These are phyloP conservation scores for Leishmania tropica DNA, from an alignment of 208 protist species.

Conservation along the genomic window DNA sequence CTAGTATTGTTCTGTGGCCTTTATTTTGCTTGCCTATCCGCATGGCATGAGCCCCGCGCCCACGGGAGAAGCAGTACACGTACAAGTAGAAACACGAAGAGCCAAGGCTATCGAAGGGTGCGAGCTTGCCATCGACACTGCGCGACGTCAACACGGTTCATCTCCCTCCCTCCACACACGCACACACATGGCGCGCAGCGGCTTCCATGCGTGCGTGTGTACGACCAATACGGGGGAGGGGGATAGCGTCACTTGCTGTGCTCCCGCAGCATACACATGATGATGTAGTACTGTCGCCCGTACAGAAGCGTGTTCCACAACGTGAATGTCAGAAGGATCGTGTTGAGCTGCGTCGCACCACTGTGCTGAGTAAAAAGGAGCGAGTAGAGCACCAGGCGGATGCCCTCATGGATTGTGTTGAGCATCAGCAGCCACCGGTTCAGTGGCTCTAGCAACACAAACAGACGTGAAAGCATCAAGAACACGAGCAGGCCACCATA, in stretches of 20 bases:
- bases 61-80: background rate
- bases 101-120: background rate
- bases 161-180: background rate
- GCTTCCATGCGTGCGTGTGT: background rate
- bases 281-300: conserved; percentile 59
- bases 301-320: conserved; percentile 51
- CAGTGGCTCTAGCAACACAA: conserved; percentile 56
- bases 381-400: conserved; percentile 50
- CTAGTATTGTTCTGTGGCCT: background rate
- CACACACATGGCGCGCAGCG: background rate
- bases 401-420: conserved; percentile 41
- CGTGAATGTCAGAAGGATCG: conserved; percentile 64
- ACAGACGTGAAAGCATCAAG: conserved; percentile 45
- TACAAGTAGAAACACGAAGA: conserved; percentile 4
- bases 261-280: conserved; percentile 39
- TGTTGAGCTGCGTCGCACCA: conserved; percentile 49
- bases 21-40: background rate
- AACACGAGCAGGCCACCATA: conserved; percentile 46
- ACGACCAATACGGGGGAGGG: background rate
- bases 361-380: conserved; percentile 42
- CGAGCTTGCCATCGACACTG: background rate
- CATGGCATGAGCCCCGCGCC: background rate
- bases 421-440: conserved; percentile 61
- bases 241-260: conserved; percentile 25
- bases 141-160: background rate